Conservation (phyloP, 768 basidiomycete genomes). For the Calocera viscosa region DNA sequence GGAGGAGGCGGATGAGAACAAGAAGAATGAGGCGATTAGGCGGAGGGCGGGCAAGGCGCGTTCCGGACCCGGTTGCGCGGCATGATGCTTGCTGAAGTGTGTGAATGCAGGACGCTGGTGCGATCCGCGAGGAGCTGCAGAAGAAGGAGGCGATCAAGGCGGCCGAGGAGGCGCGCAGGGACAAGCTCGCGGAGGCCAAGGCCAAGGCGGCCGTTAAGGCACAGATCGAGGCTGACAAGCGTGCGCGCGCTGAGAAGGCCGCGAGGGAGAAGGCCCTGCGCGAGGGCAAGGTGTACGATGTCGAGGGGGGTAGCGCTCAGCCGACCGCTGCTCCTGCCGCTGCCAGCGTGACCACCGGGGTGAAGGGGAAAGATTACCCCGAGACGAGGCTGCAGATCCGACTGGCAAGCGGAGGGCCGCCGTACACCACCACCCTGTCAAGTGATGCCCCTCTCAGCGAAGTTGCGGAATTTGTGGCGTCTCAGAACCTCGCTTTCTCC, state of each 20-base stretch:
- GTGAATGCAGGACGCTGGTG: slow-evolving; percentile 47
- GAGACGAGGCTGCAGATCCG: slow-evolving; percentile 83
- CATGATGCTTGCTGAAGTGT: background rate
- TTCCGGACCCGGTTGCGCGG: background rate
- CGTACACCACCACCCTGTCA: slow-evolving; percentile 66
- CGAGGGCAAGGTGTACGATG: slow-evolving; percentile 42
- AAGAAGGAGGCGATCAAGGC: slow-evolving; percentile 73
- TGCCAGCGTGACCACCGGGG: slow-evolving; percentile 25
- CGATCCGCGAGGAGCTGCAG: slow-evolving; percentile 63
- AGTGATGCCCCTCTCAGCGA: slow-evolving; percentile 69
- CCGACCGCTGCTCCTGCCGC: slow-evolving; percentile 30
- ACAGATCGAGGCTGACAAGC: slow-evolving; percentile 91
- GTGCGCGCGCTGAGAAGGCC: slow-evolving; percentile 70
- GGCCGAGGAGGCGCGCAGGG: slow-evolving; percentile 59
- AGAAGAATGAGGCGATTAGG: slow-evolving; percentile 63
- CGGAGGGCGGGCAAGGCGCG: slow-evolving; percentile 73
- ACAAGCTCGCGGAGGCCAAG: slow-evolving; percentile 79
- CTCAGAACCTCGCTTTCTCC: slow-evolving; percentile 52
- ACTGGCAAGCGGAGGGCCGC: slow-evolving; percentile 64
- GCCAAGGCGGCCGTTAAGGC: slow-evolving; percentile 79
- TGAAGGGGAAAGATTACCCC: slow-evolving; percentile 60
- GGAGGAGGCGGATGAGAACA: slow-evolving; percentile 59
- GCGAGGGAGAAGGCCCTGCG: slow-evolving; percentile 85
- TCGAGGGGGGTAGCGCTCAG: slow-evolving; percentile 24
- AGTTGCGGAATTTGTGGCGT: slow-evolving; percentile 78